These are phyloP conservation scores for Grigorovia transvaalensis DNA, from an alignment of 805 yeast genomes.

Conservation along the genomic window DNA sequence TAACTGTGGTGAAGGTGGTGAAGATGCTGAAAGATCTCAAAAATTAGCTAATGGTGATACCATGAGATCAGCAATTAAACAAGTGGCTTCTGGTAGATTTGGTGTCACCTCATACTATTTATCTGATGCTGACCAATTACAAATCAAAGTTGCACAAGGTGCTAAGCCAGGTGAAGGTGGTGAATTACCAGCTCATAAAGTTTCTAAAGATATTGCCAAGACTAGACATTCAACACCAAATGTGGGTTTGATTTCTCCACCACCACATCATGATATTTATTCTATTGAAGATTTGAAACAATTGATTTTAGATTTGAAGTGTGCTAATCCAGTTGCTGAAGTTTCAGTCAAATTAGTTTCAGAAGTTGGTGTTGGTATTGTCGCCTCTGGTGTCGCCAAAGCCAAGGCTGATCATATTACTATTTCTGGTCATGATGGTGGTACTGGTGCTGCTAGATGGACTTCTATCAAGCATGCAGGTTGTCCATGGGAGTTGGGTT, in stretches of 20 bases:
- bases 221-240: conserved; percentile 96
- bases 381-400: conserved; percentile 98
- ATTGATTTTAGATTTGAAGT: conserved; percentile 89
- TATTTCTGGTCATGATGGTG: conserved; percentile 98
- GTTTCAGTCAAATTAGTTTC: conserved; percentile 94
- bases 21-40: conserved; percentile 81
- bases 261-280: conserved; percentile 97
- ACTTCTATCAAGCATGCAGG: conserved; percentile 96
- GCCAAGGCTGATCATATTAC: conserved; percentile 96
- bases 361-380: conserved; percentile 98
- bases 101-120: conserved; percentile 94
- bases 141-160: conserved; percentile 98
- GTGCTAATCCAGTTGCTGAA: conserved; percentile 94
- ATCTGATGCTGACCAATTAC: conserved; percentile 94
- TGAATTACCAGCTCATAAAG: conserved; percentile 93
- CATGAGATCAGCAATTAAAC: conserved; percentile 97
- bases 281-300: conserved; percentile 97
- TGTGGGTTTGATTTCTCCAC: conserved; percentile 95
- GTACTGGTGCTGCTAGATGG: conserved; percentile 98
- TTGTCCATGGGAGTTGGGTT: conserved; percentile 96
- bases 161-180: conserved; percentile 99
- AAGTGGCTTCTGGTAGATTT: conserved; percentile 94
- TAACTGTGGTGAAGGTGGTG: conserved; percentile 99
- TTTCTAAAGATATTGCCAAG: conserved; percentile 75
- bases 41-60: conserved; percentile 85